Evolutionary conservation across 805 yeast species (phyloP).

Genomic region (Metschnikowia gruessii): DNA sequence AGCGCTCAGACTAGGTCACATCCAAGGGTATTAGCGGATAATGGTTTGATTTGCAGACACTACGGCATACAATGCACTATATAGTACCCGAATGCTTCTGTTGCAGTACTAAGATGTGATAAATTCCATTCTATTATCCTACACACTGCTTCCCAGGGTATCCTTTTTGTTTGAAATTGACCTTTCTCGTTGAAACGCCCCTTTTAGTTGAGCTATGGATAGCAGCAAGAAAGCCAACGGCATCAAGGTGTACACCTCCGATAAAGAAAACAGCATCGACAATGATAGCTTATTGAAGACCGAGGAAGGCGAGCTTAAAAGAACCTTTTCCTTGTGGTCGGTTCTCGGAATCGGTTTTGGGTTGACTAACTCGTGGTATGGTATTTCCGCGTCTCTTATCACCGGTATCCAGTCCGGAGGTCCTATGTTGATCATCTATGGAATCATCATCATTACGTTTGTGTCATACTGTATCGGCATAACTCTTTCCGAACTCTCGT

Average conservation of each 20-base stretch:
- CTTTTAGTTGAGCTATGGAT: too few species aligned
- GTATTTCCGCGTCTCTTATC: conserved; percentile 39
- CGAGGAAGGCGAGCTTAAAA: conserved; percentile 25
- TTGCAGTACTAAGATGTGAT: too few species aligned
- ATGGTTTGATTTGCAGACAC: too few species aligned
- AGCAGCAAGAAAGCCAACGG: conserved; percentile 15
- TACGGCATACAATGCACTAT: too few species aligned
- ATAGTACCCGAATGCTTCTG: too few species aligned
- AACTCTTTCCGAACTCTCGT: conserved; percentile 38
- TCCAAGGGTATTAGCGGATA: too few species aligned
- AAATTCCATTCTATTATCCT: too few species aligned
- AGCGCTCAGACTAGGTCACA: too few species aligned
- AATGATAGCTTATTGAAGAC: conserved; percentile 7
- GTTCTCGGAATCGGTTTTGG: conserved; percentile 43
- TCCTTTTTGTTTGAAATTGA: too few species aligned
- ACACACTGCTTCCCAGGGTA: too few species aligned
- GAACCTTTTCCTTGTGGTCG: conserved; percentile 40
- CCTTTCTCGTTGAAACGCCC: too few species aligned
- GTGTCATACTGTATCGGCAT: conserved; percentile 38
- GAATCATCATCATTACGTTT: conserved; percentile 37
- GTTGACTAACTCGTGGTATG: conserved; percentile 44
- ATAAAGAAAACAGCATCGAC: conserved; percentile 14
- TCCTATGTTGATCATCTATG: conserved; percentile 40
- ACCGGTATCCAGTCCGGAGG: conserved; percentile 44
- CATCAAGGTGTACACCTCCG: conserved; percentile 12